A percentile compares a stretch with the other conserved stretches of the same genome.
Conservation (phyloP, 2,329 filamentous ascomycete species). For the Xylariaceae sp. region DNA sequence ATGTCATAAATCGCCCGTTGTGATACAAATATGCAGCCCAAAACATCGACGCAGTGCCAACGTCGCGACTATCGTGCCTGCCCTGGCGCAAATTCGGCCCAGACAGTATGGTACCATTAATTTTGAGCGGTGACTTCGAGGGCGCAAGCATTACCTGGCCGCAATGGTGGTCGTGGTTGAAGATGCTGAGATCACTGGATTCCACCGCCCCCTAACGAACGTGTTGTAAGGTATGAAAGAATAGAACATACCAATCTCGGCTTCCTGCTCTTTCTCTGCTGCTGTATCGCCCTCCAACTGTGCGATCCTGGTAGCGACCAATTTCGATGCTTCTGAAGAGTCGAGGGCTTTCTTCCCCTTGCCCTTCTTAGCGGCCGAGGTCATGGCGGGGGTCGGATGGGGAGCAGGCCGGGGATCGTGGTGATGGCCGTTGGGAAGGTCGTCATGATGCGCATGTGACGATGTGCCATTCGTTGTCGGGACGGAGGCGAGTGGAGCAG, state of each 20-base stretch:
- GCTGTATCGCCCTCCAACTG: constrained; percentile 92
- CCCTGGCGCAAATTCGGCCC: too few species aligned
- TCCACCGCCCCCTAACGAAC: constrained; percentile 1
- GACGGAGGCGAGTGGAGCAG: constrained; percentile 25
- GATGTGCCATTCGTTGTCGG: constrained; percentile 29
- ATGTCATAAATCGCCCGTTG: too few species aligned
- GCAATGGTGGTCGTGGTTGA: too few species aligned
- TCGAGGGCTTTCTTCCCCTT: constrained; percentile 84
- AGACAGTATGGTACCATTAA: too few species aligned
- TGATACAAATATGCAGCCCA: too few species aligned
- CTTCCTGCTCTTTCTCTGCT: constrained; percentile 90
- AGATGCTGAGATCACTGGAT: too few species aligned
- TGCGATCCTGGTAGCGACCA: constrained; percentile 88
- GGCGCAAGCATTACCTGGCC: too few species aligned
- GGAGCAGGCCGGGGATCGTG: constrained; percentile 40
- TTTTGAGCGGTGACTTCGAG: too few species aligned
- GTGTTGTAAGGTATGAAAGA: neutral
- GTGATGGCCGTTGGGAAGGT: constrained; percentile 33
- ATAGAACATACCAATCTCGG: constrained; percentile 72
- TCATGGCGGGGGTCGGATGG: constrained; percentile 39
- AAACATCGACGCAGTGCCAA: too few species aligned
- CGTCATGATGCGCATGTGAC: constrained; percentile 32
- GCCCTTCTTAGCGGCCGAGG: constrained; percentile 64
- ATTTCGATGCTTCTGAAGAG: constrained; percentile 83
- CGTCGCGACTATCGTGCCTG: too few species aligned